Base-by-base conservation (phyloP, 495 filamentous ascomycete genomes). In the Filosporella fistucella region DNA sequence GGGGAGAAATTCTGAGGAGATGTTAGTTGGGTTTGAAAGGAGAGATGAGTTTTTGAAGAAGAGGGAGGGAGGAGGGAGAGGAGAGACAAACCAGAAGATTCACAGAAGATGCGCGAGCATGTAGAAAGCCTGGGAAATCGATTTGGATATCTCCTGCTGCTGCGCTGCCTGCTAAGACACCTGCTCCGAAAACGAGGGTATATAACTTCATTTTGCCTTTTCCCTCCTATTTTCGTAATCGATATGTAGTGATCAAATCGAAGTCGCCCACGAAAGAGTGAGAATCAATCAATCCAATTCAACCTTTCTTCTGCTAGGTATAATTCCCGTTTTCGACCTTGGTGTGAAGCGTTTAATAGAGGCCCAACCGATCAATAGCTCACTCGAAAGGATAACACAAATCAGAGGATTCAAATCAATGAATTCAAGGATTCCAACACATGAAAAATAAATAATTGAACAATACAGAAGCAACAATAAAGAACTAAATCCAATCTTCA, bases 1-100 rank as follows among this genome's bases (percentile, higher is more conserved):
- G 72, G 72, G 33, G 64, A 70, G 69, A 79, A 81, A 42, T 65
- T 52, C 59, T 81, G n/a, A n/a, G n/a, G n/a, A n/a, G n/a, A n/a
- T 75, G 11, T 26, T 46, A 5, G 8, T 32, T 29, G 29, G 11
- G 16, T 35, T 45, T 32, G 20, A n/a, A 40, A 20, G 6, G 13
- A 20, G 16, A 13, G 10, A 30, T 7, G 11, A 14, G 6, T 17
- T n/a, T 29, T 23, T 16, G 12, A 23, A 33, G 29, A 13, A 7
- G 20, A 2, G 13, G 28, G 43, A 18, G 2, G 7, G 25, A n/a
- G 14, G 3, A 32, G 41, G n/a, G 24, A 26, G 9, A 14, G 22
- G 21, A 9, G 22, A 17, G 13, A 46, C 20, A 14, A 23, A 29
- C 43, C 20, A 38, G 23, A 21, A 38, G n/a, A 20, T 4, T 21